phyloP scores from a whole-genome alignment of 176 grass and related monocot species.

The barley (Hordeum vulgare) region MorexV3_pseudomolecules_assembly NC_058523.1:304748123-304748622 shows the following conservation, averaged over 20 bases:
- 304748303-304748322: conserved; percentile 88
- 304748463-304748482: conserved; percentile 99
- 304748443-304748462: conserved; percentile 87
- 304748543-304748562: not conserved
- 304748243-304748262: not conserved
- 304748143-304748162: not conserved
- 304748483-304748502: conserved; percentile 76
- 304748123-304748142: not conserved
- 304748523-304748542: not conserved
- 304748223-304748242: not conserved
- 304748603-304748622: conserved; percentile 94
- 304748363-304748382: conserved; percentile 25
- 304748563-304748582: conserved; percentile 52
- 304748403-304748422: conserved; percentile 16
- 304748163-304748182: not conserved
- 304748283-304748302: conserved; percentile 42
- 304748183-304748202: not conserved
- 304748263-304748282: not conserved
- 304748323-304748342: conserved; percentile 87
- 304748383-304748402: not conserved
- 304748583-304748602: conserved; percentile 87
- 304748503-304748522: not conserved
- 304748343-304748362: conserved; percentile 58
- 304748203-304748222: not conserved
- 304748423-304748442: conserved; percentile 76